phyloP scores from a whole-genome alignment of 2,329 filamentous ascomycete genomes.

The Nothophoma quercina region DNA sequence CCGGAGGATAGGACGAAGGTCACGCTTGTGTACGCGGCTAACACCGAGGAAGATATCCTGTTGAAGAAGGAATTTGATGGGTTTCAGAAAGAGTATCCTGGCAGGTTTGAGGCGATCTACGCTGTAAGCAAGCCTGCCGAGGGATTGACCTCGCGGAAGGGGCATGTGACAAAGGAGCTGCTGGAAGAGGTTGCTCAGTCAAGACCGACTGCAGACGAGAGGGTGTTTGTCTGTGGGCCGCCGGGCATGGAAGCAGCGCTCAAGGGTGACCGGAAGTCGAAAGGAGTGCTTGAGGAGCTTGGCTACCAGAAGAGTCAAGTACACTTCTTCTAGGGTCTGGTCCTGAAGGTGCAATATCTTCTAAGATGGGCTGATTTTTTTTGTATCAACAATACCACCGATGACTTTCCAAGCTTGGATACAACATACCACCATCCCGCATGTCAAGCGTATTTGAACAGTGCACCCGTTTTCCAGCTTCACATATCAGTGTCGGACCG shows the following conservation, averaged over 20 bases:
- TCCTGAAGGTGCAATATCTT: too few relatives aligned
- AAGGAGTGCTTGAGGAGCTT: slow-evolving; percentile 3
- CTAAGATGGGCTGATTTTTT: too few relatives aligned
- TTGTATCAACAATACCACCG: too few relatives aligned
- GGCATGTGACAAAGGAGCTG: slow-evolving; percentile 65
- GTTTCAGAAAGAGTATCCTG: slow-evolving; percentile 60
- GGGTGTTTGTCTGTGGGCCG: slow-evolving; percentile 75
- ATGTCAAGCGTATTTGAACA: too few relatives aligned
- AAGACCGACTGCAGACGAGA: slow-evolving; percentile 50
- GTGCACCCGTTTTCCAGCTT: too few relatives aligned
- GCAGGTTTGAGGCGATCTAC: slow-evolving; percentile 65
- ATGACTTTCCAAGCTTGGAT: too few relatives aligned
- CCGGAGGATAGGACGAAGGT: slow-evolving; percentile 68
- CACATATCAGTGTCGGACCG: too few relatives aligned
- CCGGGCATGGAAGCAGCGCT: slow-evolving; percentile 65
- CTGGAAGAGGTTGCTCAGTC: slow-evolving; percentile 57
- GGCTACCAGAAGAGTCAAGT: neutral
- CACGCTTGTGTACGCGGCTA: slow-evolving; percentile 71
- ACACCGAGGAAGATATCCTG: slow-evolving; percentile 69
- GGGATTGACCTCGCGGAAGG: slow-evolving; percentile 57
- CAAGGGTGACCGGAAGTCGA: neutral
- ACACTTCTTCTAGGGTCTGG: neutral
- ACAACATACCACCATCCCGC: too few relatives aligned
- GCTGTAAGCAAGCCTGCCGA: slow-evolving; percentile 60
- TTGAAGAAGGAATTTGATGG: slow-evolving; percentile 63